phyloP scores from a whole-genome alignment of 345 rosid genomes.

The Syzygium oleosum region DNA sequence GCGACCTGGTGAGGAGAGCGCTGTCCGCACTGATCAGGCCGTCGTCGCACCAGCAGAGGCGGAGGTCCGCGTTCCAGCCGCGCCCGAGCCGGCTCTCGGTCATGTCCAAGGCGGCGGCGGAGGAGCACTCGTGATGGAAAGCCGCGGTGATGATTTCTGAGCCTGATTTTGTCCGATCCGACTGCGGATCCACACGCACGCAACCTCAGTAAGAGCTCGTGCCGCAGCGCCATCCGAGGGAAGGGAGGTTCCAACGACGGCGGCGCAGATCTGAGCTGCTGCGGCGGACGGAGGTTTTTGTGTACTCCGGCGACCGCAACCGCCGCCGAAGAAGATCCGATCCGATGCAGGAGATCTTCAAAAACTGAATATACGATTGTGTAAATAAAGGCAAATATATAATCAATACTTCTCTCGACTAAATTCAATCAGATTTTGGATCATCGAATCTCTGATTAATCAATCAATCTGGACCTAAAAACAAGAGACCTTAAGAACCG shows the following conservation, averaged over 20 bases:
- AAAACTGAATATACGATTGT: not conserved
- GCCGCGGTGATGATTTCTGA: not conserved
- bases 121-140: not conserved
- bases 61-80: conserved; percentile 53
- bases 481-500: not conserved
- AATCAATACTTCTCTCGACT: not conserved
- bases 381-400: not conserved
- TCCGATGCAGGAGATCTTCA: not conserved
- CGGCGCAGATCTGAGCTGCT: not conserved
- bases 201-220: not conserved
- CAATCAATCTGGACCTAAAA: not conserved
- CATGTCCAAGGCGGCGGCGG: conserved; percentile 37
- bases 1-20: conserved; percentile 50
- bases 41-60: conserved; percentile 37
- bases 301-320: not conserved
- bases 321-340: not conserved
- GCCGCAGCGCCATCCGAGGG: not conserved
- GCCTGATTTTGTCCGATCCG: not conserved
- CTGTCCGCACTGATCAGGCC: conserved; percentile 48
- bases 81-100: conserved; percentile 58
- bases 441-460: not conserved
- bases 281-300: not conserved
- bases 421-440: not conserved
- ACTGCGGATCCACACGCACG: not conserved
- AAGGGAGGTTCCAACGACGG: not conserved